Evolutionary conservation across 129 eudicot species (phyloP).

Genomic region (Rutidosis leptorrhynchoides): DNA sequence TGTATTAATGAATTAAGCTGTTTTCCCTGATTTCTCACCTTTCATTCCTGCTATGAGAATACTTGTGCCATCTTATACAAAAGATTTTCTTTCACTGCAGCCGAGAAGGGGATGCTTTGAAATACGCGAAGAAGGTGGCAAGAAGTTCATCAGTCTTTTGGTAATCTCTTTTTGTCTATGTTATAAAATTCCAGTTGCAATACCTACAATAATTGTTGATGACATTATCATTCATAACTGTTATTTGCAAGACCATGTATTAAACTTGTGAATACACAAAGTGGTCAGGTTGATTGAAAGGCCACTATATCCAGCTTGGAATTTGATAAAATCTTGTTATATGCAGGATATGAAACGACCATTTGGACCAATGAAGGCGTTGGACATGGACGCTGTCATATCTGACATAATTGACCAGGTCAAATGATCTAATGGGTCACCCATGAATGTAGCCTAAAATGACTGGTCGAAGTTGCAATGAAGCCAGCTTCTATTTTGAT

Average conservation of each 20-base stretch:
- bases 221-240: too few species aligned
- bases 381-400: slow-evolving; percentile 74
- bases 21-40: too few species aligned
- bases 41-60: too few species aligned
- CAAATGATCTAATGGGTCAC: slow-evolving; percentile 25
- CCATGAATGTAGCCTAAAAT: slow-evolving; percentile 14
- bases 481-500: slow-evolving; percentile 11
- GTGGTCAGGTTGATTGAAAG: too few species aligned
- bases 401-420: slow-evolving; percentile 67
- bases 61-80: neutral
- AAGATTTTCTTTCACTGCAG: slow-evolving; percentile 26
- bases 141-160: slow-evolving; percentile 64
- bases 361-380: slow-evolving; percentile 69
- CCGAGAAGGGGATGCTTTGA: slow-evolving; percentile 94
- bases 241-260: too few species aligned
- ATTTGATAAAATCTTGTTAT: too few species aligned
- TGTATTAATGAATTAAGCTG: neutral
- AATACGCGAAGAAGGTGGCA: slow-evolving; percentile 74
- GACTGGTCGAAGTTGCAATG: slow-evolving; percentile 3
- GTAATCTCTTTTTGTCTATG: slow-evolving; percentile 24
- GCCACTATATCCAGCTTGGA: too few species aligned
- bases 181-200: too few species aligned
- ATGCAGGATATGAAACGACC: slow-evolving; percentile 74
- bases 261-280: too few species aligned
- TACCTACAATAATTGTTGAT: too few species aligned